A percentile compares a stretch with the other conserved stretches of the same genome.
Conservation (phyloP, 192 early-diverging fungal genomes). For the Dissophora ornata region DNA sequence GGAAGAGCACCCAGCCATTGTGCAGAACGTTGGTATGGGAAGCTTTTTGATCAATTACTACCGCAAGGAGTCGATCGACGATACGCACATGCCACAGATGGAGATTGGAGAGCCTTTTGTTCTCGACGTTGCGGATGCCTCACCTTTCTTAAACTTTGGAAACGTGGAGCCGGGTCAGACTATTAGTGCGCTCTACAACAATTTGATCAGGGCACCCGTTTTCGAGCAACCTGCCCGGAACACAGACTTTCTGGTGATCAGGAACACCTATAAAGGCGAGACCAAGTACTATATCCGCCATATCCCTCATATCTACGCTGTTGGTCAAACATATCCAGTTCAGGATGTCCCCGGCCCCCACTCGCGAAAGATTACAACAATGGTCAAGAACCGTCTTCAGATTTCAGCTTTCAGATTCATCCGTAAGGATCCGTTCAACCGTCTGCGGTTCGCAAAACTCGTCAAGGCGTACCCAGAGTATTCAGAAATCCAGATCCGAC, state of each 20-base stretch:
- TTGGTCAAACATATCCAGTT: slow-evolving; percentile 94
- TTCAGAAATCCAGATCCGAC: slow-evolving; percentile 85
- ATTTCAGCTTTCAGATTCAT: slow-evolving; percentile 90
- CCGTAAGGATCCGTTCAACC: slow-evolving; percentile 78
- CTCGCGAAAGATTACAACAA: slow-evolving; percentile 90
- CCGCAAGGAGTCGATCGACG: slow-evolving; percentile 86
- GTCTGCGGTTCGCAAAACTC: slow-evolving; percentile 83
- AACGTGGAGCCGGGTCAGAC: slow-evolving; percentile 92
- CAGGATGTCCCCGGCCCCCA: slow-evolving; percentile 96
- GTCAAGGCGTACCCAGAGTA: slow-evolving; percentile 87
- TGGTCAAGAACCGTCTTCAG: slow-evolving; percentile 87
- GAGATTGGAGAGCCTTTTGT: slow-evolving; percentile 89
- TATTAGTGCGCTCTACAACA: slow-evolving; percentile 92
- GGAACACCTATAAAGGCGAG: slow-evolving; percentile 80
- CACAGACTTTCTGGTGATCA: slow-evolving; percentile 90
- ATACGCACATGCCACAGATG: slow-evolving; percentile 76
- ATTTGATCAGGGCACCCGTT: slow-evolving; percentile 92
- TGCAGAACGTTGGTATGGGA: slow-evolving; percentile 96
- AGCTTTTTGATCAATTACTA: slow-evolving; percentile 96
- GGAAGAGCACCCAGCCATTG: slow-evolving; percentile 94
- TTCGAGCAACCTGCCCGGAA: slow-evolving; percentile 77
- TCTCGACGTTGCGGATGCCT: slow-evolving; percentile 88
- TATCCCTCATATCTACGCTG: slow-evolving; percentile 83
- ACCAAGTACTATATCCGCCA: slow-evolving; percentile 89
- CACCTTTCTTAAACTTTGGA: slow-evolving; percentile 96